Conservation (phyloP, 2,329 filamentous ascomycete species). For the Fonsecaea nubica region DNA sequence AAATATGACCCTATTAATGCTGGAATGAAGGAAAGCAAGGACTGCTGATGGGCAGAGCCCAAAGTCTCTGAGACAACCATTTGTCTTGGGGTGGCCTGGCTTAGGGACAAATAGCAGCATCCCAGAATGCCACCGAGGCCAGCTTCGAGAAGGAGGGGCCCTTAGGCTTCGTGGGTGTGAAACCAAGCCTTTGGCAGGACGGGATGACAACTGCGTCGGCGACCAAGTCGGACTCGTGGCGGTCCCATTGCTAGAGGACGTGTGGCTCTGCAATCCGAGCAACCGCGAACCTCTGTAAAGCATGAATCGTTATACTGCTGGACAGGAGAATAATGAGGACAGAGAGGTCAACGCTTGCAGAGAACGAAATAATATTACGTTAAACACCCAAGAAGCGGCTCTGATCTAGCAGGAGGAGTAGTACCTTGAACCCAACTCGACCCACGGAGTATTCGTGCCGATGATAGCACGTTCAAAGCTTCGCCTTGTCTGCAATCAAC, state of each 20-base stretch:
- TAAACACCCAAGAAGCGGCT: not conserved
- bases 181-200: not conserved
- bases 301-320: not conserved
- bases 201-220: not conserved
- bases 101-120: not conserved
- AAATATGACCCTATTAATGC: not conserved
- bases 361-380: not conserved
- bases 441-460: not conserved
- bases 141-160: not conserved
- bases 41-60: not conserved
- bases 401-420: not conserved
- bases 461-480: slow-evolving; percentile 25
- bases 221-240: not conserved
- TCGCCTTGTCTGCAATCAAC: slow-evolving; percentile 48
- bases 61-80: not conserved
- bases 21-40: slow-evolving; percentile 1
- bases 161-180: not conserved
- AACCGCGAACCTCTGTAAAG: not conserved
- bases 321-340: not conserved
- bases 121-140: not conserved
- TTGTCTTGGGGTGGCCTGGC: not conserved
- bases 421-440: not conserved
- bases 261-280: not conserved
- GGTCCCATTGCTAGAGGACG: not conserved
- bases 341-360: not conserved